These are phyloP conservation scores for Fusarium temperatum DNA, from an alignment of 2,329 filamentous ascomycete genomes.

Conservation along the genomic window DNA sequence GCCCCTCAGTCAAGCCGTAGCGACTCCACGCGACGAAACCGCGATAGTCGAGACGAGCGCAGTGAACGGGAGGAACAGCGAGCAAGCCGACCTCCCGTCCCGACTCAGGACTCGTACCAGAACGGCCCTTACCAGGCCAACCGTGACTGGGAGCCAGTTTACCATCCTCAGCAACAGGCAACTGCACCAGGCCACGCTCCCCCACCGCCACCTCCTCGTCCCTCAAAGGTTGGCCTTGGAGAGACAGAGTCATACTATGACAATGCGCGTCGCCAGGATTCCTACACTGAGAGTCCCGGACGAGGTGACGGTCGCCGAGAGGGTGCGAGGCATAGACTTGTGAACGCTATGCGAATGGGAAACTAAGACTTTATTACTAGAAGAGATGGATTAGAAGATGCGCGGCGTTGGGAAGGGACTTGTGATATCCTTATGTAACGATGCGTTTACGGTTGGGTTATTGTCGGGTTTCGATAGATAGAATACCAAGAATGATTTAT, in stretches of 20 bases:
- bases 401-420: conserved; percentile 28
- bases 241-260: conserved; percentile 49
- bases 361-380: conserved; percentile 23
- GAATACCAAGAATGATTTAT: conserved; percentile 9
- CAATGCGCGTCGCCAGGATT: conserved; percentile 29
- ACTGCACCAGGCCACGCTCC: conserved; percentile 40
- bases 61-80: conserved; percentile 34
- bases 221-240: conserved; percentile 50
- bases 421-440: conserved; percentile 31
- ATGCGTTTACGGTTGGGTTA: conserved; percentile 22
- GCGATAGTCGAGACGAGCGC: conserved; percentile 39
- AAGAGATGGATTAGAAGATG: background rate
- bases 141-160: conserved; percentile 46
- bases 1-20: conserved; percentile 17
- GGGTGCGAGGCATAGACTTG: conserved; percentile 47
- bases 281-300: conserved; percentile 37
- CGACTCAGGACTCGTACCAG: conserved; percentile 33
- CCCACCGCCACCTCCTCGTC: conserved; percentile 50
- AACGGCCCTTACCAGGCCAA: conserved; percentile 34
- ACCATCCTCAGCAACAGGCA: conserved; percentile 25
- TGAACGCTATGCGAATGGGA: conserved; percentile 47
- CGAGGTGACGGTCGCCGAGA: conserved; percentile 40
- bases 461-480: conserved; percentile 9
- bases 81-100: conserved; percentile 25
- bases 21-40: conserved; percentile 36